Base-by-base conservation (phyloP, 2,329 filamentous ascomycete species). In the Apiospora rasikravindrae region DNA sequence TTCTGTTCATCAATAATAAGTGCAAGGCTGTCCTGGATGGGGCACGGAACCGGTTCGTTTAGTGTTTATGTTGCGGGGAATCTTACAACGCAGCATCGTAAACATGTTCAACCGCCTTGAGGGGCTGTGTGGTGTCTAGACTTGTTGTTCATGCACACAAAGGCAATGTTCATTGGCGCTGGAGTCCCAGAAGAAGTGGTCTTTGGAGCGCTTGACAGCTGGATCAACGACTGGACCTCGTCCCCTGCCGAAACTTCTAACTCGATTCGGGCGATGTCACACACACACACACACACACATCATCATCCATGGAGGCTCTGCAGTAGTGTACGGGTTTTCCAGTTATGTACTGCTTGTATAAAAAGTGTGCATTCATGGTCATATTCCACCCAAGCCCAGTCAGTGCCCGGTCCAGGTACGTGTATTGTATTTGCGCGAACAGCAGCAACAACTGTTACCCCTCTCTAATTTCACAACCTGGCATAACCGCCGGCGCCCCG, bases 81-180 rank as follows among this genome's bases (percentile, higher is more conserved):
- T 40, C 22, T 37, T n/a, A 40, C 57, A 61, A 33, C 29, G 53
- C 53, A 61, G 53, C 53, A 61, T 61, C 7, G 53, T 61, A 37
- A 37, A 61, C 53, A 61, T 64, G 57, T 64, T 64, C 8, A 64
- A 40, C 19, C 57, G 57, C 57, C 57, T 64, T 64, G 40, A 64
- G 19, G 33, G 57, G 57, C 33, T 14, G 19, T n/a, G 19, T 64
- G 33, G 57, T 64, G 33, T 40, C 29, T 64, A 64, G 57, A 64
- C 57, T 33, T 33, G 19, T 40, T 11, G 33, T 64, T 64, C 57
- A 61, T 64, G 57, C 57, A 22, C 57, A 11, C 57, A 37, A 37
- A 40, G 11, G 4, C 8, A 19, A 33, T n/a, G 33, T 22, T 40
- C 57, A 64, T 40, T 64, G 19, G 33, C 33, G 57, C 57, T n/a